These are phyloP conservation scores for Xerocomellus intermedius DNA, from an alignment of 768 basidiomycete species.

Conservation along the genomic window DNA sequence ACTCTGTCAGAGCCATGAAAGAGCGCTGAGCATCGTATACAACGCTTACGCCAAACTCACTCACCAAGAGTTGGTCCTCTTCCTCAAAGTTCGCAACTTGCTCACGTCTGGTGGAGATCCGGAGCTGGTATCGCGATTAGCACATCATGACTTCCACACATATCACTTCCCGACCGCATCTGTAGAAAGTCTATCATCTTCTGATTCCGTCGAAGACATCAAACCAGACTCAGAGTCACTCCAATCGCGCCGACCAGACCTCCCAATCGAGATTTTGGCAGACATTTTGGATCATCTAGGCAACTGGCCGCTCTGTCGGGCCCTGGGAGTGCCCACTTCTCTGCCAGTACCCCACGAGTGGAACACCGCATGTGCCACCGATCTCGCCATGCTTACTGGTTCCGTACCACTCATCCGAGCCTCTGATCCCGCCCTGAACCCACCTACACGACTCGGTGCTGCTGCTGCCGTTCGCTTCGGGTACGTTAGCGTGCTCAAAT, in stretches of 20 bases:
- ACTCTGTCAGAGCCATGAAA: slow-evolving; percentile 23
- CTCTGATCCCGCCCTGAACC: slow-evolving; percentile 50
- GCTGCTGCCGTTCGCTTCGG: slow-evolving; percentile 67
- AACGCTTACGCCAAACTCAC: slow-evolving; percentile 69
- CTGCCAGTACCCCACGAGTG: slow-evolving; percentile 67
- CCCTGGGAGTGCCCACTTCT: slow-evolving; percentile 72
- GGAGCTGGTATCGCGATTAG: slow-evolving; percentile 69
- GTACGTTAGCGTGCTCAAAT: slow-evolving; percentile 73
- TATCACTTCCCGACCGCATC: slow-evolving; percentile 53
- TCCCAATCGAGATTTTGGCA: slow-evolving; percentile 75
- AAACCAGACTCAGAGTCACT: slow-evolving; percentile 28
- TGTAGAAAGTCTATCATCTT: slow-evolving; percentile 30
- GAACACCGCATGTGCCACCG: slow-evolving; percentile 65
- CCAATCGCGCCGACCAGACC: slow-evolving; percentile 48
- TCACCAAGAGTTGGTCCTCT: slow-evolving; percentile 68
- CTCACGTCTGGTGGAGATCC: slow-evolving; percentile 58
- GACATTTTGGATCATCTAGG: slow-evolving; percentile 76
- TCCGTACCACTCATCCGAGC: slow-evolving; percentile 59
- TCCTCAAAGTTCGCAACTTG: slow-evolving; percentile 71
- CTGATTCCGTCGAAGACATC: slow-evolving; percentile 17
- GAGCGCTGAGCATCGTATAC: slow-evolving; percentile 46
- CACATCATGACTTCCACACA: slow-evolving; percentile 71
- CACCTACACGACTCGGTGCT: slow-evolving; percentile 71
- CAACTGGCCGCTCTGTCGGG: slow-evolving; percentile 81
- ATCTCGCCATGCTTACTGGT: slow-evolving; percentile 70